These are phyloP conservation scores for Phaseolus lunatus DNA, from an alignment of 306 rosid species.

Conservation along the genomic window DNA sequence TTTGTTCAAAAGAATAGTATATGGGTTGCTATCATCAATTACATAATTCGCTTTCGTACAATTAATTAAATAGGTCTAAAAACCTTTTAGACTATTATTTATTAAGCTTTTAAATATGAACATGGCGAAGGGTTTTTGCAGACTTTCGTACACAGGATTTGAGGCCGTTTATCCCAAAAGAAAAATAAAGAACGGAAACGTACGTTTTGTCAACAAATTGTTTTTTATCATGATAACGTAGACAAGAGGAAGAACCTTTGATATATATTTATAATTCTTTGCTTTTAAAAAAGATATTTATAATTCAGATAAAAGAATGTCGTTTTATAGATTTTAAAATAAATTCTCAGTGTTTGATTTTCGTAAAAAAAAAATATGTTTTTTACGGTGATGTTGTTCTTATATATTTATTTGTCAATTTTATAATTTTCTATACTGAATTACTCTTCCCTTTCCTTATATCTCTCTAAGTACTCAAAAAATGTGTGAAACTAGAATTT, in stretches of 20 bases:
- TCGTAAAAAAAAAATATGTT: not conserved
- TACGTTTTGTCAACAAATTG: not conserved
- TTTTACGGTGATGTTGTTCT: not conserved
- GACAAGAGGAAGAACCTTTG: not conserved
- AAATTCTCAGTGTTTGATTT: too few relatives aligned
- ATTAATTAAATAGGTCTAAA: not conserved
- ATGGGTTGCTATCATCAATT: not conserved
- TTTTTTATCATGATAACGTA: not conserved
- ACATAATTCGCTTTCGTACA: not conserved
- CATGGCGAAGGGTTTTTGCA: not conserved
- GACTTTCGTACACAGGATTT: not conserved
- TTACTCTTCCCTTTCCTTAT: too few relatives aligned
- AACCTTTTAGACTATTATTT: not conserved
- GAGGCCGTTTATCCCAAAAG: not conserved
- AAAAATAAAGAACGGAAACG: not conserved
- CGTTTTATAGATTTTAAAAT: too few relatives aligned
- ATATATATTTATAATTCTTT: too few relatives aligned
- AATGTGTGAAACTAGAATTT: not conserved
- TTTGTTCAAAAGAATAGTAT: not conserved
- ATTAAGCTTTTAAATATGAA: not conserved
- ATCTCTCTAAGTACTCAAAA: too few relatives aligned
- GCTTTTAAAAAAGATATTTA: too few relatives aligned
- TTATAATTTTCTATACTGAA: too few relatives aligned
- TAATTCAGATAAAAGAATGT: not conserved
- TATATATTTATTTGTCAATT: not conserved